These are phyloP conservation scores for Cruciata laevipes DNA, from an alignment of 257 asterid species.

Conservation along the genomic window DNA sequence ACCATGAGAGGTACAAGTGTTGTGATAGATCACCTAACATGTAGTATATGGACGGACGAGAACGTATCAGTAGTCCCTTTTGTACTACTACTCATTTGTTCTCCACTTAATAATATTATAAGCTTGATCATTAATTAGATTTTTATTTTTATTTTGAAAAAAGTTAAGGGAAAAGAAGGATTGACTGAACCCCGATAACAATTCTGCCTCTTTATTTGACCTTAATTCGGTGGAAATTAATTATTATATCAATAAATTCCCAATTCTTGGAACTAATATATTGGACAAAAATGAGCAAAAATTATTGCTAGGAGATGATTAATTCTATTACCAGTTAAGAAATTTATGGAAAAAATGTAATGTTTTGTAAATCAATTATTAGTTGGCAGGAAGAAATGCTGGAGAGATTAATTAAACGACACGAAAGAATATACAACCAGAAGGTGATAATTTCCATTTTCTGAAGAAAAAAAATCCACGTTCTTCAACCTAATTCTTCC, in stretches of 20 bases:
- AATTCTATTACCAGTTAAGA: no score
- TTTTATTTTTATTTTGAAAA: no score
- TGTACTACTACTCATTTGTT: neutral
- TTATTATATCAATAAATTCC: no score
- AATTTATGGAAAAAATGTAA: no score
- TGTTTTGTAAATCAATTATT: neutral
- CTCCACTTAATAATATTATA: no score
- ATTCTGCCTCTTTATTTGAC: neutral
- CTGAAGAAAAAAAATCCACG: neutral
- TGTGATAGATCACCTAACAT: slow-evolving; percentile 6
- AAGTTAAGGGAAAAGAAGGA: neutral
- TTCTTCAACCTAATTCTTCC: neutral
- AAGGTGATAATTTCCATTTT: neutral
- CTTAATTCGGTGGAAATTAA: neutral
- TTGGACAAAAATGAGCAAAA: no score
- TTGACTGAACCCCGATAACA: neutral
- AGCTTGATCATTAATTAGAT: no score
- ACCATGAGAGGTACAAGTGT: neutral
- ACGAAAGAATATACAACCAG: neutral
- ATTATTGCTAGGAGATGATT: no score
- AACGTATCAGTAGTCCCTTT: neutral
- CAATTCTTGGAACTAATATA: no score
- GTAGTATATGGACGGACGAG: neutral
- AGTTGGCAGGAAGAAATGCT: neutral
- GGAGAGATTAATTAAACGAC: neutral